These are phyloP conservation scores for Trametes cinnabarina DNA, from an alignment of 768 basidiomycete genomes.

Conservation along the genomic window DNA sequence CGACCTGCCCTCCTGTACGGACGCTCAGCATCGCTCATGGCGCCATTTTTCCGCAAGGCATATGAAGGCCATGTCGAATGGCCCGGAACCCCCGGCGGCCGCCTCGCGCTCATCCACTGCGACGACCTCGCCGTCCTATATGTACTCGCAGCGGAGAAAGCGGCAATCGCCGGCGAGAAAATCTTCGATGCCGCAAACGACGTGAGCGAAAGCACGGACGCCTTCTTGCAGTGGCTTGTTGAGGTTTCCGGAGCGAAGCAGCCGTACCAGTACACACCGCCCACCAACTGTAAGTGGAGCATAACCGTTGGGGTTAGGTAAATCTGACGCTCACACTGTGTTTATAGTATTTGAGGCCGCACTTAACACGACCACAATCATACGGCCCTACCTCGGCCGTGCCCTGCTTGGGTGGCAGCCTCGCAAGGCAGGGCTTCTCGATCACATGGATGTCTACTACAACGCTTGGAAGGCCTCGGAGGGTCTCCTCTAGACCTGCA, in stretches of 20 bases:
- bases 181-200: constrained; percentile 44
- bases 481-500: not conserved
- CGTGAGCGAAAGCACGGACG: constrained; percentile 39
- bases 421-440: constrained; percentile 40
- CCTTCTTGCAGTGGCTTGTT: constrained; percentile 38
- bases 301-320: too few species aligned
- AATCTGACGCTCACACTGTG: not conserved
- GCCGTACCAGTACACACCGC: constrained; percentile 34
- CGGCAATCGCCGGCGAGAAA: constrained; percentile 34
- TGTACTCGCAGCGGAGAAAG: constrained; percentile 40
- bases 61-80: constrained; percentile 33
- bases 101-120: constrained; percentile 38
- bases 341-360: constrained; percentile 38
- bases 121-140: constrained; percentile 49
- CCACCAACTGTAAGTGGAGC: constrained; percentile 35
- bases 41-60: constrained; percentile 32
- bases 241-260: constrained; percentile 38
- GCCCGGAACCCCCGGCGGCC: constrained; percentile 36
- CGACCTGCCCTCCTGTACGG: constrained; percentile 46
- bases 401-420: constrained; percentile 45
- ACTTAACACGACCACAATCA: constrained; percentile 29
- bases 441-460: constrained; percentile 44
- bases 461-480: constrained; percentile 33
- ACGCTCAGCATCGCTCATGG: constrained; percentile 37
- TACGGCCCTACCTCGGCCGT: constrained; percentile 40